Evolutionary conservation across 257 asterid species (phyloP).

Genomic region (Nyctanthes arbortristis): DNA sequence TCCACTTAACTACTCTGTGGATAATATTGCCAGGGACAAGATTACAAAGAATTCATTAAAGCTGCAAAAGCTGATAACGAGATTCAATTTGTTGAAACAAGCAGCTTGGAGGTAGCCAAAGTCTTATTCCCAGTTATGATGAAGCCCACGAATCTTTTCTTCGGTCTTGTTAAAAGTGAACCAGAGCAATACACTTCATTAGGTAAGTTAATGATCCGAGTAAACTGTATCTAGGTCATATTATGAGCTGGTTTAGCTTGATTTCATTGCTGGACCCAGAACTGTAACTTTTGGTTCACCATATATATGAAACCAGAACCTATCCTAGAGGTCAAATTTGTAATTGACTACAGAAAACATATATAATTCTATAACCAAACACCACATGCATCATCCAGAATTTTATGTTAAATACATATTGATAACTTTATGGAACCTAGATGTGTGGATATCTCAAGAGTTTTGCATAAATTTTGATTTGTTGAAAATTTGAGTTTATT

Average conservation of each 20-base stretch:
- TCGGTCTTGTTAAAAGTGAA: constrained; percentile 83
- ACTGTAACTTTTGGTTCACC: neutral
- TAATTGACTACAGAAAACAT: too few species aligned
- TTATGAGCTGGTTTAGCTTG: neutral
- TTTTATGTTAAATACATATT: neutral
- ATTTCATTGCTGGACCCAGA: neutral
- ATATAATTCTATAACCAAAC: neutral
- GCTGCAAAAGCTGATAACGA: constrained; percentile 81
- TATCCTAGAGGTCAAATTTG: neutral
- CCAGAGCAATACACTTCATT: constrained; percentile 73
- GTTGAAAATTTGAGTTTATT: neutral
- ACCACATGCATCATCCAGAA: neutral
- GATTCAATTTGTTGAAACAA: constrained; percentile 84
- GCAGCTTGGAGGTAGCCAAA: constrained; percentile 57
- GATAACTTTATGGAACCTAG: neutral
- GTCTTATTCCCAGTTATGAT: constrained; percentile 53
- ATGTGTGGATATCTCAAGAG: neutral
- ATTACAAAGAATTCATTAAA: constrained; percentile 66
- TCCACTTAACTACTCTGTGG: constrained; percentile 14
- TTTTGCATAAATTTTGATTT: neutral
- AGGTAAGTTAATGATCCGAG: constrained; percentile 51
- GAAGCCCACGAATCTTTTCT: constrained; percentile 42
- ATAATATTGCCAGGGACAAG: constrained; percentile 61
- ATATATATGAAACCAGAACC: neutral
- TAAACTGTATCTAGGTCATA: neutral